Base-by-base conservation (phyloP, 2,329 filamentous ascomycete genomes). In the Penicillium polonicum region DNA sequence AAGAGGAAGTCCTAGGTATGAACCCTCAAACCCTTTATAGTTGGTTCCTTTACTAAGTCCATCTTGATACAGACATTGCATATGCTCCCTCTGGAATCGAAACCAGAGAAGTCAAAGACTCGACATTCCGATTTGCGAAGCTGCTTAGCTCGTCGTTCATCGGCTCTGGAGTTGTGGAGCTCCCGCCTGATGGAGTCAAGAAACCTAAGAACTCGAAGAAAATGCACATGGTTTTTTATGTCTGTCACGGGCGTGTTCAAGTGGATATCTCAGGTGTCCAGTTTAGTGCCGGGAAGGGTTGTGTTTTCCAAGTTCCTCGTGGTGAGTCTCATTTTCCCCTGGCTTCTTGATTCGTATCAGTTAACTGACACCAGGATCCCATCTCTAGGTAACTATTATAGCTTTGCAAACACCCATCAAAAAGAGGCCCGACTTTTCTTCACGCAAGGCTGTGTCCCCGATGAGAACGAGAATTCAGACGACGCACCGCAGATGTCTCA, bases 211-310 rank as follows among this genome's bases (percentile, higher is more conserved):
- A 97, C 75, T 89, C 90, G 36, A 84, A 93, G 61, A 92, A 90
- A 78, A 97, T 97, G 91, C 92, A 97, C 71, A 94, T 99, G 88
- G 88, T 90, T 1, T 97, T 97, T 74, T 97, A 96, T 67, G 89
- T 99, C 31, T 88, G 91, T 66, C 83, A 85, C 44, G 94, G 94
- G 23, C 87, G 89, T 63, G 91, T 97, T 21, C 81, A 86, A 63
- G 92, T 96, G 21, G 89, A 86, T 29, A 89, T 78, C 13, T 74
- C 73, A 7, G 75, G 74, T 5, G 72, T 78, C 7, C 74, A 75
- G 58, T 97, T 99, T 72, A 86, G 88, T 56, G 92, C 96, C 63
- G 86, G 88, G 38, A 91, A 89, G 66, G 92, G 93, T 41, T 93
- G 93, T 52, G 89, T 92, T 74, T 97, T 91, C 83, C 92, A 96